phyloP scores from a whole-genome alignment of 1,284 basidiomycete genomes.

The Apiotrichum sp. region DNA sequence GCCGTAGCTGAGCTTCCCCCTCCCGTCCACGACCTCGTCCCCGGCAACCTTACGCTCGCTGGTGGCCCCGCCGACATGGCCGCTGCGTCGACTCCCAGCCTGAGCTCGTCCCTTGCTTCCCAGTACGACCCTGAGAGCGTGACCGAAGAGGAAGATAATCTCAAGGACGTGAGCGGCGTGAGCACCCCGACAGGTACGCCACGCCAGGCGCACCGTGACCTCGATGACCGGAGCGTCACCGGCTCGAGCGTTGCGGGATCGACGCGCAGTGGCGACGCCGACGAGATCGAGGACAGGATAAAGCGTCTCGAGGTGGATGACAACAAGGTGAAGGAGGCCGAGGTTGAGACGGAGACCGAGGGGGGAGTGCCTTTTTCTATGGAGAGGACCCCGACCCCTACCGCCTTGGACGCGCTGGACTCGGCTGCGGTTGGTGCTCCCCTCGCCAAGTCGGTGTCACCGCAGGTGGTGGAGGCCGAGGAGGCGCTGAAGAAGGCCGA shows the following conservation, averaged over 20 bases:
- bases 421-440: background rate
- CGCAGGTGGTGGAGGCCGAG: slow-evolving; percentile 12
- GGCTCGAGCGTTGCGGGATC: slow-evolving; percentile 12
- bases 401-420: background rate
- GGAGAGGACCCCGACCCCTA: background rate
- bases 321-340: background rate
- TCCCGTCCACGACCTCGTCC: slow-evolving; percentile 29
- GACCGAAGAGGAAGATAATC: slow-evolving; percentile 28
- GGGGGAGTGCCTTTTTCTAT: background rate
- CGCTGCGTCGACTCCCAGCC: slow-evolving; percentile 9
- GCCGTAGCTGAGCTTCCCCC: slow-evolving; percentile 25
- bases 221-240: slow-evolving; percentile 21
- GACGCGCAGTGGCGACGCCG: slow-evolving; percentile 1
- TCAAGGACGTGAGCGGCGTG: slow-evolving; percentile 39
- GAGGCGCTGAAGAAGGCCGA: slow-evolving; percentile 11
- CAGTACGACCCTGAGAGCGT: slow-evolving; percentile 30
- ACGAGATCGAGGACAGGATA: slow-evolving; percentile 5
- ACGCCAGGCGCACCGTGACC: slow-evolving; percentile 27
- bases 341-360: background rate
- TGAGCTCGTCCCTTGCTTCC: slow-evolving; percentile 29
- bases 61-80: slow-evolving; percentile 8
- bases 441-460: background rate
- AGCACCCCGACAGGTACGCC: slow-evolving; percentile 41
- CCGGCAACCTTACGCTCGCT: slow-evolving; percentile 34
- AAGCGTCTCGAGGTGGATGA: background rate